phyloP scores from a whole-genome alignment of 257 asterid species.

The Penstemon eatonii region DNA sequence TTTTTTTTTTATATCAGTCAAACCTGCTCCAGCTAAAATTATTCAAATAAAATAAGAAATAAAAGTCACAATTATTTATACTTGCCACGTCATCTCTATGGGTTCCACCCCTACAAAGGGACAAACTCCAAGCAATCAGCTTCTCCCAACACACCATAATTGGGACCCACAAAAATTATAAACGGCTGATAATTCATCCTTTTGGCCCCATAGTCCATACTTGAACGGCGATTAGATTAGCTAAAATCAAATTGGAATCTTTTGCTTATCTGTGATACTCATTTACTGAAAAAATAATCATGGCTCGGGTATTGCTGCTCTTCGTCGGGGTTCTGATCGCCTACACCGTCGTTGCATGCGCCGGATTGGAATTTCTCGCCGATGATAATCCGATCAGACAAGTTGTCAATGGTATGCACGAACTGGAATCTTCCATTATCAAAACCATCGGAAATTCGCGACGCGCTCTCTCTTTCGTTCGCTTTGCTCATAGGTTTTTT shows the following conservation, averaged over 20 bases:
- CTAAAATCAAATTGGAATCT: not conserved
- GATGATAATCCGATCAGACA: constrained; percentile 84
- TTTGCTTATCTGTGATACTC: constrained; percentile 14
- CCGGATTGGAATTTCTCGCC: constrained; percentile 40
- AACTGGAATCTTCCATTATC: constrained; percentile 58
- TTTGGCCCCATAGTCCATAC: constrained; percentile 25
- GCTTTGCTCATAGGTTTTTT: constrained; percentile 71
- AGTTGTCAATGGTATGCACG: constrained; percentile 70
- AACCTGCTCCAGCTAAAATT: too few species aligned
- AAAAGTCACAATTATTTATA: not conserved
- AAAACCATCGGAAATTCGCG: constrained; percentile 61
- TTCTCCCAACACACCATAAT: not conserved
- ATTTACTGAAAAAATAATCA: not conserved
- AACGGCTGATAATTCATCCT: not conserved
- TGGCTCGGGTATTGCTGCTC: constrained; percentile 51
- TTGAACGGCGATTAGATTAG: not conserved
- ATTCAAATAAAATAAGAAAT: too few species aligned
- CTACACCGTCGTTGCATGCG: constrained; percentile 32
- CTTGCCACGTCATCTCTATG: constrained; percentile 4
- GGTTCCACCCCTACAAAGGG: not conserved
- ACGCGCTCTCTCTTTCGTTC: constrained; percentile 76
- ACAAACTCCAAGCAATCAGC: constrained; percentile 18
- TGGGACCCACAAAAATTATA: constrained; percentile 22
- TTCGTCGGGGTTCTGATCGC: constrained; percentile 44
- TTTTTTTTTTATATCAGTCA: too few species aligned